Evolutionary conservation across 1,284 basidiomycete genomes (phyloP).

Genomic region (Pseudozyma sp.): DNA sequence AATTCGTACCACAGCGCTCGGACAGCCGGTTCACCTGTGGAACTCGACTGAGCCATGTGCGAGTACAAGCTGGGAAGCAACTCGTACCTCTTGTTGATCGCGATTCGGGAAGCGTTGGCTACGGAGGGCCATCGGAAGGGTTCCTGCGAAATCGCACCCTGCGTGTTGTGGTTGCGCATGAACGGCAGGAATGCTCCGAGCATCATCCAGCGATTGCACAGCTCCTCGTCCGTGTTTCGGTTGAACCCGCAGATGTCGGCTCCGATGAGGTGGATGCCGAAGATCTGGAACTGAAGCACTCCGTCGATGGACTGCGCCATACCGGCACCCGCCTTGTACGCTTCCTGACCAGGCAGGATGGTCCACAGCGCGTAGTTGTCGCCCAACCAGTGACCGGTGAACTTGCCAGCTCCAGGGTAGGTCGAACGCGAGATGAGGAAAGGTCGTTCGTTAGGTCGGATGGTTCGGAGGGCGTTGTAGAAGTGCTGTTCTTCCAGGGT

Average conservation of each 20-base stretch:
- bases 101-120: slow-evolving; percentile 48
- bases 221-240: slow-evolving; percentile 78
- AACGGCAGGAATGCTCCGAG: slow-evolving; percentile 49
- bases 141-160: slow-evolving; percentile 52
- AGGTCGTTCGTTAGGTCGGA: slow-evolving; percentile 51
- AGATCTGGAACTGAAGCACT: slow-evolving; percentile 79
- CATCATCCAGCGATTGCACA: slow-evolving; percentile 73
- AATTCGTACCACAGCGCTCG: slow-evolving; percentile 56
- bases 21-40: slow-evolving; percentile 43
- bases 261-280: slow-evolving; percentile 54
- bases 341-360: slow-evolving; percentile 69
- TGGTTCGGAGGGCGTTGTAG: slow-evolving; percentile 33
- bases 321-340: slow-evolving; percentile 45
- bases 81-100: slow-evolving; percentile 49
- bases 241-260: slow-evolving; percentile 55
- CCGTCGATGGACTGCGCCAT: slow-evolving; percentile 76
- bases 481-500: slow-evolving; percentile 43
- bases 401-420: slow-evolving; percentile 53
- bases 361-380: slow-evolving; percentile 78
- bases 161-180: slow-evolving; percentile 55
- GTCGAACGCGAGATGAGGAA: slow-evolving; percentile 57
- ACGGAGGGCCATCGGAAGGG: slow-evolving; percentile 53
- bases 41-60: slow-evolving; percentile 28
- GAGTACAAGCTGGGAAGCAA: slow-evolving; percentile 49
- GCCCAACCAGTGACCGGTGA: slow-evolving; percentile 71